phyloP scores from a whole-genome alignment of 2,329 filamentous ascomycete genomes.

The Fusarium sterilihyphosum region DNA sequence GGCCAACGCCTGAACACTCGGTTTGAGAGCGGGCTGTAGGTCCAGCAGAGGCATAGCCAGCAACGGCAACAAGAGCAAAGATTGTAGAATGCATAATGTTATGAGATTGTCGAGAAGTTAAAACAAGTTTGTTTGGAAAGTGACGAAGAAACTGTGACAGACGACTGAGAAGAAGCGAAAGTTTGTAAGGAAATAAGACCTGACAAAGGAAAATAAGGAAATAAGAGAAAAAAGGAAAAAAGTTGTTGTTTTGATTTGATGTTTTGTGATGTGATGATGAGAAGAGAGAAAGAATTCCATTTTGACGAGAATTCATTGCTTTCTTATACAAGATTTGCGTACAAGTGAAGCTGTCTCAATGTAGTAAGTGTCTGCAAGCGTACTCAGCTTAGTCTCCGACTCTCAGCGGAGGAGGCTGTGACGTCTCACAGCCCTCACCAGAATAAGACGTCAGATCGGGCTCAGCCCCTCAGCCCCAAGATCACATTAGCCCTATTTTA shows the following conservation, averaged over 20 bases:
- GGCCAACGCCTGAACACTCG: conserved; percentile 23
- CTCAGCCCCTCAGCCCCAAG: conserved; percentile 22
- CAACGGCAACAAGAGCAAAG: conserved; percentile 22
- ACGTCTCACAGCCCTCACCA: conserved; percentile 10
- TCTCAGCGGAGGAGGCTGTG: conserved; percentile 28
- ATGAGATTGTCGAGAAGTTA: not conserved
- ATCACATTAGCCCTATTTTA: conserved; percentile 30
- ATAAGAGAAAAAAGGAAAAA: not conserved
- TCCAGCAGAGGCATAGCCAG: conserved; percentile 10
- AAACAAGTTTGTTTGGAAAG: conserved; percentile 8
- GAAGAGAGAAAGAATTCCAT: not conserved
- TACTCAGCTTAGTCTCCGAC: conserved; percentile 1
- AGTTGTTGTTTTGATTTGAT: conserved; percentile 17
- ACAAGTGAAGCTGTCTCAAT: not conserved
- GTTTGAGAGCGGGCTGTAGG: conserved; percentile 7
- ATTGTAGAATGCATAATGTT: conserved; percentile 31
- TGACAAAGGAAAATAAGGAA: conserved; percentile 35
- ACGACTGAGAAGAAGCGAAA: conserved; percentile 28
- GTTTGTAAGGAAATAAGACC: conserved; percentile 33
- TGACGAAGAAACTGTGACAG: conserved; percentile 2
- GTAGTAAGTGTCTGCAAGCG: not conserved
- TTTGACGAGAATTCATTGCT: not conserved
- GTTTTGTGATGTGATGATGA: conserved; percentile 34
- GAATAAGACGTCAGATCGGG: conserved; percentile 18
- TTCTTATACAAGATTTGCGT: conserved; percentile 10